Evolutionary conservation across 2,329 filamentous ascomycete species (phyloP).

Genomic region (Verticillium isaacii): DNA sequence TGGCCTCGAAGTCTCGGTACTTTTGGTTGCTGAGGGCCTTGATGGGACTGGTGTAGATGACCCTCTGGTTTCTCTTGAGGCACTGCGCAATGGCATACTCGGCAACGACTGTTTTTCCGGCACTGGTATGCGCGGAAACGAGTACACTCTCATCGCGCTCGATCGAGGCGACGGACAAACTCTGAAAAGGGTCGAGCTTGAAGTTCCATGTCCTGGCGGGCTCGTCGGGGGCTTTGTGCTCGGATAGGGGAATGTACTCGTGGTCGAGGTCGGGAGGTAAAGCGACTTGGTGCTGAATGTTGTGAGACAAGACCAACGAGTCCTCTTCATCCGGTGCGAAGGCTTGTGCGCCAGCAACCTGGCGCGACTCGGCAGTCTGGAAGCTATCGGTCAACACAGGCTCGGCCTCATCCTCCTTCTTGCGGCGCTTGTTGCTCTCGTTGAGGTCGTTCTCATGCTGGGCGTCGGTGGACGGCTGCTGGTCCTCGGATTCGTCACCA

Average conservation of each 20-base stretch:
- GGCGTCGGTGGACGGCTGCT: constrained; percentile 19
- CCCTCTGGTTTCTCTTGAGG: constrained; percentile 92
- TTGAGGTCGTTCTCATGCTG: constrained; percentile 36
- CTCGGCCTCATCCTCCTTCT: constrained; percentile 57
- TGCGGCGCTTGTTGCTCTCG: constrained; percentile 55
- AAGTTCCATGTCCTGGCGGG: constrained; percentile 85
- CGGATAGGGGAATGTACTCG: constrained; percentile 88
- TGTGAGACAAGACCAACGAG: constrained; percentile 83
- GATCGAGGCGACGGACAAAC: constrained; percentile 89
- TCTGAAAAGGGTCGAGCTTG: constrained; percentile 95
- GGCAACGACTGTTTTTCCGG: constrained; percentile 96
- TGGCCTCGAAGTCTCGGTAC: constrained; percentile 90
- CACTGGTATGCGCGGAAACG: constrained; percentile 94
- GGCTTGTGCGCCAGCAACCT: constrained; percentile 76
- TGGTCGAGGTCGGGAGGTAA: constrained; percentile 91
- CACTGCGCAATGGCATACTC: constrained; percentile 98
- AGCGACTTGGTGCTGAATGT: constrained; percentile 97
- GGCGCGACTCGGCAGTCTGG: constrained; percentile 88
- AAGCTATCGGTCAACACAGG: constrained; percentile 91
- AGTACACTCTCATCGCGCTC: constrained; percentile 94
- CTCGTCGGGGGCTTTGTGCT: constrained; percentile 84
- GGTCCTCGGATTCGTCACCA: constrained; percentile 26
- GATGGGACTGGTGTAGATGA: constrained; percentile 99
- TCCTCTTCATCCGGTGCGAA: constrained; percentile 57
- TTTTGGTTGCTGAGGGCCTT: constrained; percentile 99